phyloP scores from a whole-genome alignment of 371 early-diverging fungal genomes.

The Mucor indicus region DNA sequence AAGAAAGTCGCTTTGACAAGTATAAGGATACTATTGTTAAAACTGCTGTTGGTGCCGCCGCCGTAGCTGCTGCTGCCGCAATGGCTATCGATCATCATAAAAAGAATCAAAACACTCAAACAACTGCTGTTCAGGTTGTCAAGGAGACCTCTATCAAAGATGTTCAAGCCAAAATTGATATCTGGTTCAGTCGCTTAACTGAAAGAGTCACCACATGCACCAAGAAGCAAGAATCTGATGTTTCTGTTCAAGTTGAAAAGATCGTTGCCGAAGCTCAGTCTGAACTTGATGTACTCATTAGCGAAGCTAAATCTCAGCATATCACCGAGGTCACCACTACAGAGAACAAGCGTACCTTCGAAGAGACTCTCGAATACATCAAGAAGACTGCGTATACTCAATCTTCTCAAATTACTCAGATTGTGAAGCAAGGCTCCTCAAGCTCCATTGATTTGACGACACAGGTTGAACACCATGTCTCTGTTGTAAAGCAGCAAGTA shows the following conservation, averaged over 20 bases:
- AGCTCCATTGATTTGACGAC: constrained; percentile 26
- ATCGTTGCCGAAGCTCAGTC: constrained; percentile 27
- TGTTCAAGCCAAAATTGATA: constrained; percentile 16
- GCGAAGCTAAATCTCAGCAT: constrained; percentile 13
- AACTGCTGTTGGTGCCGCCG: constrained; percentile 18
- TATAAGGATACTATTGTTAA: constrained; percentile 26
- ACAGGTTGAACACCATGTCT: constrained; percentile 32
- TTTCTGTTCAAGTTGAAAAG: constrained; percentile 16
- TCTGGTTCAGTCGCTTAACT: constrained; percentile 18
- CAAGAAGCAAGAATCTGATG: constrained; percentile 22
- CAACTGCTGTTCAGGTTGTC: constrained; percentile 16
- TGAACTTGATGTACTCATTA: constrained; percentile 19
- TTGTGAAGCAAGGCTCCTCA: constrained; percentile 19
- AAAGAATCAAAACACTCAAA: constrained; percentile 19
- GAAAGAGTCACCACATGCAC: constrained; percentile 20
- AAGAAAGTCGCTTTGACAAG: constrained; percentile 8
- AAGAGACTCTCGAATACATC: constrained; percentile 24
- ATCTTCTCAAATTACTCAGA: constrained; percentile 21
- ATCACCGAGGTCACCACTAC: neutral
- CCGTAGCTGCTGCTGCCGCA: constrained; percentile 25
- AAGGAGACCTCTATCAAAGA: constrained; percentile 14
- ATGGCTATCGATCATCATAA: constrained; percentile 15
- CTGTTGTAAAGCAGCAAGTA: constrained; percentile 28
- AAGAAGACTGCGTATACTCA: constrained; percentile 20
- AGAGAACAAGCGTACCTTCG: constrained; percentile 16